Evolutionary conservation across 805 yeast genomes (phyloP).

Genomic region (Myxozyma lipomycoides): DNA sequence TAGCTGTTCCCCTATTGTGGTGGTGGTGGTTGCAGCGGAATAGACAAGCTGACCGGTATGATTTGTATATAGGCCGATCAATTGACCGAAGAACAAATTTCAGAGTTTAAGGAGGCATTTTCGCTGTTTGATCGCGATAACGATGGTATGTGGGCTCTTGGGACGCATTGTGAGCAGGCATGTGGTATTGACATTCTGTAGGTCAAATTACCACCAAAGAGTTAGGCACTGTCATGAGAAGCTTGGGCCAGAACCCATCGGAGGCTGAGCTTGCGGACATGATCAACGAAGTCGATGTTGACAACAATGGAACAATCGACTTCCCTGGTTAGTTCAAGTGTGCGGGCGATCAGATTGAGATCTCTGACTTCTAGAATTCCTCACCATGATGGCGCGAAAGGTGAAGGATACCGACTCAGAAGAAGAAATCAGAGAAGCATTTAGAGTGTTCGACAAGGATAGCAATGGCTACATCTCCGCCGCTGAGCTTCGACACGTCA

Average conservation of each 20-base stretch:
- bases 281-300: conserved; percentile 95
- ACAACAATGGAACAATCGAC: conserved; percentile 87
- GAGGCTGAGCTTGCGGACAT: conserved; percentile 94
- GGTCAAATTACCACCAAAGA: conserved; percentile 87
- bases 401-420: conserved; percentile 96
- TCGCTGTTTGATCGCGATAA: conserved; percentile 94
- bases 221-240: conserved; percentile 97
- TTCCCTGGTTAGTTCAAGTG: conserved; percentile 44
- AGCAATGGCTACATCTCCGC: conserved; percentile 97
- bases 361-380: conserved; percentile 47
- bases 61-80: conserved; percentile 57
- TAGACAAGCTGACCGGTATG: too few species aligned
- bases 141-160: conserved; percentile 55
- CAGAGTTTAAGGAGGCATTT: conserved; percentile 96
- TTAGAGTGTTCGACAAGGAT: conserved; percentile 89
- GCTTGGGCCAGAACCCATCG: conserved; percentile 95
- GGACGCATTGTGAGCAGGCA: background rate
- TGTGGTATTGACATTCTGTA: conserved; percentile 1
- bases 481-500: conserved; percentile 92
- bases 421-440: conserved; percentile 95
- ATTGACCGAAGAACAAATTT: conserved; percentile 91
- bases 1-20: too few species aligned
- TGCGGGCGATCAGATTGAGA: background rate
- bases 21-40: too few species aligned
- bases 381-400: conserved; percentile 85